These are phyloP conservation scores for Eucalyptus polybractea DNA, from an alignment of 345 rosid species.

Conservation along the genomic window DNA sequence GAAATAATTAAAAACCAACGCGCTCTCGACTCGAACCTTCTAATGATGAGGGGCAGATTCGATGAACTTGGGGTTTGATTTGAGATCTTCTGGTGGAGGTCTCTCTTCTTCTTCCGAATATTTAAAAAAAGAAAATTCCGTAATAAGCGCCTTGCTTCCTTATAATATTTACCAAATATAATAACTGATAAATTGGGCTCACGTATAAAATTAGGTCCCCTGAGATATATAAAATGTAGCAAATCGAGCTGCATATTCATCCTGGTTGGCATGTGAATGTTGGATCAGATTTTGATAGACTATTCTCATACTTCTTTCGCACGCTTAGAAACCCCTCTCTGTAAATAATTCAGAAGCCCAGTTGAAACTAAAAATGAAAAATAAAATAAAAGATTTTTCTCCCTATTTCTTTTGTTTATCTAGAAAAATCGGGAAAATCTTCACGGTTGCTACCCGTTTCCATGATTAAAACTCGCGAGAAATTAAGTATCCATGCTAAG, in stretches of 20 bases:
- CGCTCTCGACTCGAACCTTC: background rate
- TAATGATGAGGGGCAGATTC: background rate
- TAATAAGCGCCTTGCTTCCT: background rate
- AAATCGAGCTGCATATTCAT: background rate
- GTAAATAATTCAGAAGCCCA: background rate
- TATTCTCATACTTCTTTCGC: background rate
- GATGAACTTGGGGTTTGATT: background rate
- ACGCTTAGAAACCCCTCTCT: background rate
- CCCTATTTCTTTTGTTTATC: background rate
- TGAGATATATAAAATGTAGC: background rate
- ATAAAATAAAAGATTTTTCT: background rate
- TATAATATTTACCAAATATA: background rate
- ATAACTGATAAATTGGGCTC: background rate
- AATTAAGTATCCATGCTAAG: background rate
- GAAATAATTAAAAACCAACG: background rate
- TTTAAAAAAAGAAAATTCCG: background rate
- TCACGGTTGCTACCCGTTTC: background rate
- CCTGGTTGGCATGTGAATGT: background rate
- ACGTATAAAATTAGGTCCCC: background rate
- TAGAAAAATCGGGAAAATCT: background rate
- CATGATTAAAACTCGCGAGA: background rate
- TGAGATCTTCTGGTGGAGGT: background rate
- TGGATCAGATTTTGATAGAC: background rate
- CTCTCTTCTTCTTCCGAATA: background rate
- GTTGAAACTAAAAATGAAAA: background rate